Percentiles rank a stretch among this genome's conserved stretches.
These are phyloP conservation scores for Zizania latifolia DNA, from an alignment of 176 grass and related monocot genomes.

Conservation along the genomic window DNA sequence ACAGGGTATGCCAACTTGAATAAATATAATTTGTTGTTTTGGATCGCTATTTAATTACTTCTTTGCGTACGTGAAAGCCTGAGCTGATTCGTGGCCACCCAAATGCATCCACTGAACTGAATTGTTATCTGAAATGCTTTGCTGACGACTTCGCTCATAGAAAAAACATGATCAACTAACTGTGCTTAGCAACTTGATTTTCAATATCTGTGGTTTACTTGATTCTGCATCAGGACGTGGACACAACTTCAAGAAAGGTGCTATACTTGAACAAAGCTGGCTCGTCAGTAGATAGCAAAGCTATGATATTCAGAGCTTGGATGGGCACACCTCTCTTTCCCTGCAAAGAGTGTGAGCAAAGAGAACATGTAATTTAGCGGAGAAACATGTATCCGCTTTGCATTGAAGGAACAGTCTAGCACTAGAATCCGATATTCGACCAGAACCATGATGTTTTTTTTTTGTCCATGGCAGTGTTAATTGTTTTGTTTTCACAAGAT, in stretches of 20 bases:
- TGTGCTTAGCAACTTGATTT: too few species aligned
- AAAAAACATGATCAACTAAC: neutral
- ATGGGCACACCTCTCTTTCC: neutral
- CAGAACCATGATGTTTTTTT: neutral
- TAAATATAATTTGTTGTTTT: neutral
- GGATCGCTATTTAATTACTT: neutral
- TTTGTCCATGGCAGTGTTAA: neutral
- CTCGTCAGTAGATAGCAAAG: slow-evolving; percentile 61
- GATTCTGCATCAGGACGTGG: slow-evolving; percentile 56
- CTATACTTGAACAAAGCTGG: slow-evolving; percentile 74
- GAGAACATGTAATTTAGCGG: neutral
- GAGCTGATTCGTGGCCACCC: neutral
- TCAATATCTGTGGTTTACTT: too few species aligned
- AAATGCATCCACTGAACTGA: neutral
- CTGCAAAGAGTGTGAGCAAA: too few species aligned
- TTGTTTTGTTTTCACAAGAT: neutral
- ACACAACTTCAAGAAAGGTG: slow-evolving; percentile 48
- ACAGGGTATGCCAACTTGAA: slow-evolving; percentile 49
- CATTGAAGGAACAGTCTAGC: neutral
- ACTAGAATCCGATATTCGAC: neutral
- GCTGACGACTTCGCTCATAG: neutral
- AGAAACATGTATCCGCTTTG: neutral
- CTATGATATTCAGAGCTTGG: neutral
- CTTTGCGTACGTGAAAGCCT: neutral
- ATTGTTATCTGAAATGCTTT: neutral